Evolutionary conservation across 2,329 filamentous ascomycete genomes (phyloP).

Genomic region (Pseudocercospora eumusae): DNA sequence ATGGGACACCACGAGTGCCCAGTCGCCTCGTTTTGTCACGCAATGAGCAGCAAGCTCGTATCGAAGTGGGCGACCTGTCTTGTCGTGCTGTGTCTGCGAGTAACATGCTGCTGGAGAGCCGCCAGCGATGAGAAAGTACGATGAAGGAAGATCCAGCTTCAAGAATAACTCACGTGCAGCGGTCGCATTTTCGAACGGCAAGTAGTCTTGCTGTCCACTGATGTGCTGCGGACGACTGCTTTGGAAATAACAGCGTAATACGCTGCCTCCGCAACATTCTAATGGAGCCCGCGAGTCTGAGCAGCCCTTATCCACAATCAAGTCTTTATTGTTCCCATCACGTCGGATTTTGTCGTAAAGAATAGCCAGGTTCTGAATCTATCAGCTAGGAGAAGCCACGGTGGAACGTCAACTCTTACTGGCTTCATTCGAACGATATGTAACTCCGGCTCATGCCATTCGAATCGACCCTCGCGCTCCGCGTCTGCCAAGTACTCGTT

Average conservation of each 20-base stretch:
- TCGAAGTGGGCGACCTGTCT: background rate
- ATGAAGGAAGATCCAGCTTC: conserved; percentile 19
- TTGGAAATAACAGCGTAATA: conserved; percentile 22
- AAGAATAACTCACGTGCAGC: conserved; percentile 14
- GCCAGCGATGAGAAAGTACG: conserved; percentile 25
- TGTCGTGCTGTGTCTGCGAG: background rate
- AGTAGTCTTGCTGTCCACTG: conserved; percentile 21
- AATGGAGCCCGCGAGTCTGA: too few species aligned
- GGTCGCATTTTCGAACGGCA: conserved; percentile 20
- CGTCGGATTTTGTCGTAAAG: too few species aligned
- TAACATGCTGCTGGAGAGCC: conserved; percentile 19
- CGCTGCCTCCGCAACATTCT: background rate
- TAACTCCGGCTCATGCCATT: background rate
- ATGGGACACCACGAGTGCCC: conserved; percentile 28
- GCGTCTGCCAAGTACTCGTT: background rate
- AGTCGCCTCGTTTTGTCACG: conserved; percentile 27
- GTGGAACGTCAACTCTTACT: background rate
- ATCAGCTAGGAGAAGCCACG: too few species aligned
- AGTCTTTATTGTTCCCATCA: too few species aligned
- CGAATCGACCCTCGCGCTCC: background rate
- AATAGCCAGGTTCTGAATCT: too few species aligned
- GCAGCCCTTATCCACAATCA: background rate
- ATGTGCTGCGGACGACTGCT: conserved; percentile 20
- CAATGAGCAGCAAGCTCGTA: conserved; percentile 25
- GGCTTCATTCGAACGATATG: background rate